Base-by-base conservation (phyloP, 2,329 filamentous ascomycete species). In the Xylaria sp. region DNA sequence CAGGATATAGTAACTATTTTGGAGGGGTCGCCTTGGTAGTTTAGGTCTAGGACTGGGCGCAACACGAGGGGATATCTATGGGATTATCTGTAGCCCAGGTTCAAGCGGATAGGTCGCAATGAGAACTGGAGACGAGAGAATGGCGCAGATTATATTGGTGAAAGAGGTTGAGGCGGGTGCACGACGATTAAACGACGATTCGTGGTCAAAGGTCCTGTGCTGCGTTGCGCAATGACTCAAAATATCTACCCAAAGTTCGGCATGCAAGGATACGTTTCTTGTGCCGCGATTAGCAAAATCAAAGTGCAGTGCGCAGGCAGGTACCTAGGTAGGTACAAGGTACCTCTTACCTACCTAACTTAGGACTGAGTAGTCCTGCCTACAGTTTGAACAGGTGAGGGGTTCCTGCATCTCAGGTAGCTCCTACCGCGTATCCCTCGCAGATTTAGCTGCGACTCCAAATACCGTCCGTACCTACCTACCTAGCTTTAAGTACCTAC, bases 221-320 rank as follows among this genome's bases (percentile, higher is more conserved):
- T 42, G 49, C 17, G 23, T 21, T 53, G 28, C 33, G 47, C 23
- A 53, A 47, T 59, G 57, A 60, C 57, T 60, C 57, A 60, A 60
- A 31, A 31, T 31, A 31, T 9, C 40, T 17, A n/a, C 17, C 21
- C 4, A 51, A 51, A 51, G 46, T 43, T 50, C 21, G n/a, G 25
- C 11, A 50, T 23, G 35, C 35, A 11, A 15, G 17, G 25, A 23
- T 55, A n/a, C 42, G 46, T 56, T 37, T 51, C 33, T 37, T 28
- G 37, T 53, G 35, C 50, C 35, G 35, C 50, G 17, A 53, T 53
- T 21, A 42, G 35, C 35, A 40, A 40, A 52, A 52, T 17, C 5
- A n/a, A n/a, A 19, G 46, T 33, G n/a, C n/a, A 15, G 43, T n/a
- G 11, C 43, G 25, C 23, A 11, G 37, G 37, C n/a, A 40, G 7